phyloP scores from a whole-genome alignment of 2,329 filamentous ascomycete species.

The Sarocladiaceae sp. region DNA sequence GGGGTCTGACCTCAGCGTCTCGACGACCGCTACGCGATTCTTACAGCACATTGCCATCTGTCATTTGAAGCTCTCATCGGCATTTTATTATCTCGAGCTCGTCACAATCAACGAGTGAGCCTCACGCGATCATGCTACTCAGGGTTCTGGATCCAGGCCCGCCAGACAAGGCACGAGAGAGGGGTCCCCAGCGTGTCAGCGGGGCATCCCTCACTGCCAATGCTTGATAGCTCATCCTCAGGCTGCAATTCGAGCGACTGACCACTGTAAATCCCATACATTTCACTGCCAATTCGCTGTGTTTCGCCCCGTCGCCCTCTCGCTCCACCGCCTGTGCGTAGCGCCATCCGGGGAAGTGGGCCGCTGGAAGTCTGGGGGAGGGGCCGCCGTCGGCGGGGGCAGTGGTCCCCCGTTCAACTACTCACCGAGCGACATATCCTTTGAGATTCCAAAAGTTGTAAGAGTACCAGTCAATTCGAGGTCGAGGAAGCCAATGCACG shows the following conservation, averaged over 20 bases:
- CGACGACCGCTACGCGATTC: background rate
- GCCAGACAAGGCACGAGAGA: background rate
- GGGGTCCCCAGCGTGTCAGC: background rate
- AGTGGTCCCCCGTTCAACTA: background rate
- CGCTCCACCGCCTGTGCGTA: background rate
- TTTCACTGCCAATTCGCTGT: background rate
- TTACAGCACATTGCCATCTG: too few species aligned
- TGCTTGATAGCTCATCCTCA: background rate
- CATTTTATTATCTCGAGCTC: too few species aligned
- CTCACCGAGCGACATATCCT: too few species aligned
- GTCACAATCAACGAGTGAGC: background rate
- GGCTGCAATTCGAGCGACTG: background rate
- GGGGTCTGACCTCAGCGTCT: too few species aligned
- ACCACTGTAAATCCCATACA: background rate
- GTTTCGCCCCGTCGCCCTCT: background rate
- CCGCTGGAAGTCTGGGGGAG: slow-evolving; percentile 10
- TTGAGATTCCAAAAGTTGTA: too few species aligned
- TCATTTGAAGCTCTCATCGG: too few species aligned
- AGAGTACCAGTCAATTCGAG: slow-evolving; percentile 3
- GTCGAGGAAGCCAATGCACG: background rate
- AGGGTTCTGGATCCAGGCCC: slow-evolving; percentile 4
- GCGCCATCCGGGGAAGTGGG: slow-evolving; percentile 10
- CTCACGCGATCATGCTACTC: background rate
- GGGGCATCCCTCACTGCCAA: background rate
- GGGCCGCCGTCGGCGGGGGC: slow-evolving; percentile 3